Evolutionary conservation across 768 basidiomycete species (phyloP).

Genomic region (Galerina sulciceps): DNA sequence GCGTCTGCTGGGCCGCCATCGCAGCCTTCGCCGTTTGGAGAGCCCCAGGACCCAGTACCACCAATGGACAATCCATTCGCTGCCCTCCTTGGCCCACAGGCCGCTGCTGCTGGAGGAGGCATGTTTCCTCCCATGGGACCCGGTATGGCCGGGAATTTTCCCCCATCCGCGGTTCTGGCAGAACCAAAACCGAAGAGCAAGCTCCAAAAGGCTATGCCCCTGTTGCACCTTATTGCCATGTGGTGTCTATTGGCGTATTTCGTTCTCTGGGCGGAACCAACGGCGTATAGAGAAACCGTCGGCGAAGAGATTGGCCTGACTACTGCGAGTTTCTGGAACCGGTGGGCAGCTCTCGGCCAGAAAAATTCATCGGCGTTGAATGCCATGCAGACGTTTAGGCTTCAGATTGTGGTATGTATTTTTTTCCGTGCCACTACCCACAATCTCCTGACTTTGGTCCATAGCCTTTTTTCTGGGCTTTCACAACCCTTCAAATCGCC

Average conservation of each 20-base stretch:
- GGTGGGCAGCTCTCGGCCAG: conserved; percentile 65
- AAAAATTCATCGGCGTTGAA: conserved; percentile 31
- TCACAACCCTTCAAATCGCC: conserved; percentile 70
- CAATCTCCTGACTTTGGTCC: background rate
- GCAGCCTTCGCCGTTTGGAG: conserved; percentile 24
- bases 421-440: background rate
- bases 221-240: conserved; percentile 66
- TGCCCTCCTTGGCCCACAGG: conserved; percentile 41
- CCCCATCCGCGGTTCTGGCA: conserved; percentile 26
- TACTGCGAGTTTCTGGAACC: conserved; percentile 45
- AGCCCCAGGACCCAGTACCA: conserved; percentile 31
- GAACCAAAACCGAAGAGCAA: conserved; percentile 42
- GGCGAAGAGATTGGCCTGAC: conserved; percentile 32
- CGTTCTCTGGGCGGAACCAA: conserved; percentile 68
- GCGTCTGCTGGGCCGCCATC: conserved; percentile 23
- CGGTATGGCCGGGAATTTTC: conserved; percentile 18
- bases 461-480: conserved; percentile 86
- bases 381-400: conserved; percentile 35
- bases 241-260: conserved; percentile 73
- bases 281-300: conserved; percentile 42
- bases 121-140: conserved; percentile 1
- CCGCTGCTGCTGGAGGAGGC: conserved; percentile 19
- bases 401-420: conserved; percentile 61
- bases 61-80: conserved; percentile 52
- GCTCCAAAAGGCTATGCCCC: conserved; percentile 64